Evolutionary conservation across 495 filamentous ascomycete genomes (phyloP).

Genomic region (Aspergillus sclerotioniger): DNA sequence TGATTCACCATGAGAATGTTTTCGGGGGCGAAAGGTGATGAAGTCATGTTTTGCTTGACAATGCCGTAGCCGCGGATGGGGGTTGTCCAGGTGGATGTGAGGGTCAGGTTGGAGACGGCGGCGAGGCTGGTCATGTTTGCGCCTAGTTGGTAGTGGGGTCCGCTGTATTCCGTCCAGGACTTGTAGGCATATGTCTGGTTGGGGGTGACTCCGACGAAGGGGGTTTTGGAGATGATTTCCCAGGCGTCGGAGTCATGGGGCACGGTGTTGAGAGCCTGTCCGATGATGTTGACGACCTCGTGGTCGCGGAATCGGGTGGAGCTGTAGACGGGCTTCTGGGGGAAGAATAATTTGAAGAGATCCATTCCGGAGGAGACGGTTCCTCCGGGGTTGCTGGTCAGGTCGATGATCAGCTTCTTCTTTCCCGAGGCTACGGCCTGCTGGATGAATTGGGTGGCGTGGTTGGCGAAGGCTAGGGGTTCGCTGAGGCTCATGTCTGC

Average conservation of each 20-base stretch:
- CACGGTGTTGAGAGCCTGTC: conserved; percentile 19
- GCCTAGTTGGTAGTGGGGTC: conserved; percentile 38
- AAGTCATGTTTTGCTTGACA: conserved; percentile 8
- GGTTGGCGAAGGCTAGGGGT: conserved; percentile 22
- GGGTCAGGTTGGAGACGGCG: conserved; percentile 50
- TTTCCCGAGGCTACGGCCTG: conserved; percentile 37
- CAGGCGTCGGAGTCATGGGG: conserved; percentile 14
- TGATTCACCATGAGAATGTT: conserved; percentile 52
- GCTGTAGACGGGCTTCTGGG: conserved; percentile 31
- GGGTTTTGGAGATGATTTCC: conserved; percentile 27
- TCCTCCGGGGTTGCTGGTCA: conserved; percentile 56
- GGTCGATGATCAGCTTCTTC: conserved; percentile 53
- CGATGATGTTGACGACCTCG: conserved; percentile 42
- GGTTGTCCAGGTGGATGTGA: conserved; percentile 28
- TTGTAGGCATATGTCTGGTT: too few species aligned
- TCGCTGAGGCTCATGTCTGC: conserved; percentile 12
- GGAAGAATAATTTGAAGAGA: conserved; percentile 39
- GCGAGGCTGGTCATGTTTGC: conserved; percentile 40
- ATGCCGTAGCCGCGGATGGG: conserved; percentile 42
- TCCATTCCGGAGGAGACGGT: conserved; percentile 29
- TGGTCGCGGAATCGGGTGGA: conserved; percentile 44
- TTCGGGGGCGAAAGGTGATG: conserved; percentile 43
- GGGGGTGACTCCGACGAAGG: too few species aligned
- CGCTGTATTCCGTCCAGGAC: conserved; percentile 11
- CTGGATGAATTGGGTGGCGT: conserved; percentile 33